Base-by-base conservation (phyloP, 345 rosid species). In the Gossypium longicalyx region DNA sequence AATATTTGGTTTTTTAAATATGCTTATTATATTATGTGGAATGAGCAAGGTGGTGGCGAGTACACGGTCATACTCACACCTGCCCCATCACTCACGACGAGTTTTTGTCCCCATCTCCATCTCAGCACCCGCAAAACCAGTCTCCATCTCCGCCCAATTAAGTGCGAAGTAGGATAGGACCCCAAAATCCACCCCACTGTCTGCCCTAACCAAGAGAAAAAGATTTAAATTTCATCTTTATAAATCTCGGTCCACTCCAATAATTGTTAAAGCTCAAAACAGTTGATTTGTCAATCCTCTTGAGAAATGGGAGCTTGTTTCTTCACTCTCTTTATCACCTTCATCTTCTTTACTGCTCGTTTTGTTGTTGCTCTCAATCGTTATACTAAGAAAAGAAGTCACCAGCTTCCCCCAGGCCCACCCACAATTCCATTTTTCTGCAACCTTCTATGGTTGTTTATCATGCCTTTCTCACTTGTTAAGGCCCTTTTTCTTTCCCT, bases 371-470 rank as follows among this genome's bases (percentile, higher is more conserved):
- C 6, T 29, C n/a, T n/a, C 52, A 43, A 20, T 25, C 29, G 1
- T 44, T 73, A 57, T 68, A 74, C 47, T 67, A 51, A 8, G 38
- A 74, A 0, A 47, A 29, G 9, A 61, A 15, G 17, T 67, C 22
- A 1, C 74, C 1, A 70, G 53, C 76, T 83, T 43, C 84, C 86
- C 0, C 84, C 81, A 4, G 84, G 73, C 0, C 86, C 79, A 1
- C 60, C 44, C 1, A 58, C 62, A 49, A 45, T 78, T 0, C 84
- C 84, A 44, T 23, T 83, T 54, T 56, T 79, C 41, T 78, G 86
- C 56, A 83, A 79, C 82, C 77, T 77, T 22, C 48, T 59, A 9
- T 83, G 84, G 81, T 79, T 83, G 0, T 69, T 51, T 22, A 3
- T 20, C 23, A 80, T 76, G 34, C 27, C 79, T 7, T 74, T 74